phyloP scores from a whole-genome alignment of 495 filamentous ascomycete genomes.

The Tuber calosporum region DNA sequence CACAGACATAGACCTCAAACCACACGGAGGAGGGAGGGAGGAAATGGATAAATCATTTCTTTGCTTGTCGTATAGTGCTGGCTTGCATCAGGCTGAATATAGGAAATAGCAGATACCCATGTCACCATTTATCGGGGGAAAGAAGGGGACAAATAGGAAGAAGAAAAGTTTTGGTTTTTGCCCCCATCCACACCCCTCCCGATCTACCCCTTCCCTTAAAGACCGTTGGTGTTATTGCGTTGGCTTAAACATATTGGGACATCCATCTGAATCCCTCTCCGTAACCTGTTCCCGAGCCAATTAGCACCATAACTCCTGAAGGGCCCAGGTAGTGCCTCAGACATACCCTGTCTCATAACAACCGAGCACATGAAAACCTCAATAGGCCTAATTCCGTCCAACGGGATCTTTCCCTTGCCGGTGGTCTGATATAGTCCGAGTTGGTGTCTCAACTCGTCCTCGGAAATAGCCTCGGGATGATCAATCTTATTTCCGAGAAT shows the following conservation, averaged over 20 bases:
- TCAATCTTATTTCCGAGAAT: slow-evolving; percentile 98
- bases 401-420: slow-evolving; percentile 91
- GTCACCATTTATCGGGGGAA: neutral
- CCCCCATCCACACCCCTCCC: neutral
- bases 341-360: slow-evolving; percentile 87
- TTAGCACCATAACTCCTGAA: slow-evolving; percentile 13
- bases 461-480: slow-evolving; percentile 85
- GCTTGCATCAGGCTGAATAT: neutral
- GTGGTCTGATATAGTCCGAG: slow-evolving; percentile 93
- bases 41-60: neutral
- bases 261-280: slow-evolving; percentile 74
- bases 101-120: neutral
- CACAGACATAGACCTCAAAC: neutral
- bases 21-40: neutral
- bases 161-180: neutral
- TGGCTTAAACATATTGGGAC: slow-evolving; percentile 63
- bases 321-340: slow-evolving; percentile 14
- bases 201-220: neutral
- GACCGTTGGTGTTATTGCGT: neutral
- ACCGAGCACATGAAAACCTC: slow-evolving; percentile 99
- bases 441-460: slow-evolving; percentile 86
- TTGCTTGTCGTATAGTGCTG: neutral
- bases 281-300: slow-evolving; percentile 48
- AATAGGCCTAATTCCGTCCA: slow-evolving; percentile 90
- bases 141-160: neutral